Evolutionary conservation across 768 basidiomycete species (phyloP).

Genomic region (Leccinum aurantiacum): DNA sequence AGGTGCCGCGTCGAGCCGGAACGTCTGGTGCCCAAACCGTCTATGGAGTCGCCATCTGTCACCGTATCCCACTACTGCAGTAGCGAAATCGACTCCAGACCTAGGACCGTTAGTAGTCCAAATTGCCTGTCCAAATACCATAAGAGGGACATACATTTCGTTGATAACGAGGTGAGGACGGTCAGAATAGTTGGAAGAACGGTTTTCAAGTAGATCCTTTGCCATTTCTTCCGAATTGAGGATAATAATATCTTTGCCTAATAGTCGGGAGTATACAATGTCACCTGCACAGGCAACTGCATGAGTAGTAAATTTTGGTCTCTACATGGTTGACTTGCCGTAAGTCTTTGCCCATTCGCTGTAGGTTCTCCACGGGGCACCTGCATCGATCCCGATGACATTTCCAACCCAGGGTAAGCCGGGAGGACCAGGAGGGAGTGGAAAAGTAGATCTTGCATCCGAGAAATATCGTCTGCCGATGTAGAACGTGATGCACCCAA

Average conservation of each 20-base stretch:
- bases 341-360: constrained; percentile 10
- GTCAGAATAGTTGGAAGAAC: constrained; percentile 13
- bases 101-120: background rate
- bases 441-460: background rate
- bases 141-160: constrained; percentile 2
- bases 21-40: constrained; percentile 20
- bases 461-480: background rate
- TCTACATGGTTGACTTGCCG: background rate
- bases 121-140: background rate
- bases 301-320: background rate
- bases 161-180: constrained; percentile 3
- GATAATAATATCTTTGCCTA: constrained; percentile 13
- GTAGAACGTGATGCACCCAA: background rate
- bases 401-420: constrained; percentile 13
- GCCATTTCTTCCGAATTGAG: constrained; percentile 12
- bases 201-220: constrained; percentile 8
- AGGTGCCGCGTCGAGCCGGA: constrained; percentile 7
- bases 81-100: constrained; percentile 19
- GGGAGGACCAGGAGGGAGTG: constrained; percentile 7
- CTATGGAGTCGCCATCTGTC: constrained; percentile 27
- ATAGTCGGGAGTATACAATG: background rate
- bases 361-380: constrained; percentile 11
- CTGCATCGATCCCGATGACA: constrained; percentile 1
- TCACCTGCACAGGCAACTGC: background rate
- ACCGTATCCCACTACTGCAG: constrained; percentile 21